A percentile compares a stretch with the other conserved stretches of the same genome.
Conservation (phyloP, 2,329 filamentous ascomycete species). For the Sclerotinia glacialis region DNA sequence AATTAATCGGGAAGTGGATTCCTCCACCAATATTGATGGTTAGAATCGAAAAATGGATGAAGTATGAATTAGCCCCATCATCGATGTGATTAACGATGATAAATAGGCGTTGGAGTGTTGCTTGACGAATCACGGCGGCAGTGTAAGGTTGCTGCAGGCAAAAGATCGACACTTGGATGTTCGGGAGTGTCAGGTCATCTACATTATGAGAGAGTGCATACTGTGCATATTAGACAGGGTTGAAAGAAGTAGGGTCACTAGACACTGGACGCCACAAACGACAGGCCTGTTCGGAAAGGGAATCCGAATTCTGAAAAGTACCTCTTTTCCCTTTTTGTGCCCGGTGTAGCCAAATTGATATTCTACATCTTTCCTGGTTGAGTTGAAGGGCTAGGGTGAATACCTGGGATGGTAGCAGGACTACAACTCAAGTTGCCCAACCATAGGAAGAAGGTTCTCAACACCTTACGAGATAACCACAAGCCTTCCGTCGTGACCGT, state of each 20-base stretch:
- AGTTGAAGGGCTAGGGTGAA: background rate
- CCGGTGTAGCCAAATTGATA: constrained; percentile 18
- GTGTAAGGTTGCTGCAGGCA: constrained; percentile 23
- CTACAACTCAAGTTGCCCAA: constrained; percentile 19
- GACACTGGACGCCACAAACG: constrained; percentile 18
- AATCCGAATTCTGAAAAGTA: constrained; percentile 20
- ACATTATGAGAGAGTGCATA: constrained; percentile 15
- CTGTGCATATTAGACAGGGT: constrained; percentile 20
- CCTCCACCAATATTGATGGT: constrained; percentile 27
- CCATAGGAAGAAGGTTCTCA: constrained; percentile 1
- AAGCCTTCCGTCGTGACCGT: constrained; percentile 17
- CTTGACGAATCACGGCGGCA: constrained; percentile 29
- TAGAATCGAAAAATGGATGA: background rate
- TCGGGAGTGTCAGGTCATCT: constrained; percentile 33
- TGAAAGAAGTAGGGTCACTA: constrained; percentile 8
- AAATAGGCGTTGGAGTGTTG: constrained; percentile 22
- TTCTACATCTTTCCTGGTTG: constrained; percentile 1
- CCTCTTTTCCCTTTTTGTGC: constrained; percentile 16
- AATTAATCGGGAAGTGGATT: constrained; percentile 4
- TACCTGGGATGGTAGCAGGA: background rate
- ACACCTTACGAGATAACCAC: constrained; percentile 2
- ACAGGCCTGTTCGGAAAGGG: constrained; percentile 18
- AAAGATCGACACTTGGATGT: constrained; percentile 33
- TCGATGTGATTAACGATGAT: background rate
- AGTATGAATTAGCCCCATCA: background rate